Base-by-base conservation (phyloP, 1,284 basidiomycete species). In the Sporisorium iseilematis-ciliati region DNA sequence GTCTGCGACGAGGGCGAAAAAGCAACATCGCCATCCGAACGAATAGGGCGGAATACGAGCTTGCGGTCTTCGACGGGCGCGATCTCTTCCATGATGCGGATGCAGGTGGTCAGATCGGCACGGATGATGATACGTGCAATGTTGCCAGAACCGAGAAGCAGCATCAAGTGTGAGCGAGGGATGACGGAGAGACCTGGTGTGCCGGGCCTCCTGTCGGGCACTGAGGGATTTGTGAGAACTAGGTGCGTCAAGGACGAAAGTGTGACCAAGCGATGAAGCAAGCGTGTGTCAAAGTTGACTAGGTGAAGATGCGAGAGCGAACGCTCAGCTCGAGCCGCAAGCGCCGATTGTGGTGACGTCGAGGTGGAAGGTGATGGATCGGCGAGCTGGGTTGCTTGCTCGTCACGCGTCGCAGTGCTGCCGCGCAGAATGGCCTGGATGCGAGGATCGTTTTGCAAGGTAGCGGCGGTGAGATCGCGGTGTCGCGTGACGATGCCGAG, bases 251-350 rank as follows among this genome's bases (percentile, higher is more conserved):
- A 51, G 29, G 73, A 75, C 3, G 68, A 61, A 4, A 71, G 51
- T 5, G 65, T 60, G 3, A 65, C 73, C 16, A 75, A 26, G 16
- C 70, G 73, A 46, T 75, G 68, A n/a, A 75, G 55, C 29, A 75
- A 31, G 4, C 68, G 73, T 4, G 64, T 65, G 35, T 75, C 66
- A 20, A 75, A 75, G 38, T 71, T 60, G 55, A 68, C 68, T 0
- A 75, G 65, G 18, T 75, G 73, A 8, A 75, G 58, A 41, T 71
- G 73, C 4, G 73, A 58, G 2, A 75, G 66, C 7, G 73, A 65
- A 35, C 60, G 64, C 41, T 56, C 41, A 2, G 57, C 53, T 4
- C 4, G 20, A 14, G 57, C 16, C 14, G 29, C 40, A 14, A 40
- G 50, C 26, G 38, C 14, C 18, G 35, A n/a, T 5, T 40, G 35